Evolutionary conservation across 805 yeast species (phyloP), one percentile per base, ranked within the genome.

Genomic region (Metschnikowia rubicola): DNA sequence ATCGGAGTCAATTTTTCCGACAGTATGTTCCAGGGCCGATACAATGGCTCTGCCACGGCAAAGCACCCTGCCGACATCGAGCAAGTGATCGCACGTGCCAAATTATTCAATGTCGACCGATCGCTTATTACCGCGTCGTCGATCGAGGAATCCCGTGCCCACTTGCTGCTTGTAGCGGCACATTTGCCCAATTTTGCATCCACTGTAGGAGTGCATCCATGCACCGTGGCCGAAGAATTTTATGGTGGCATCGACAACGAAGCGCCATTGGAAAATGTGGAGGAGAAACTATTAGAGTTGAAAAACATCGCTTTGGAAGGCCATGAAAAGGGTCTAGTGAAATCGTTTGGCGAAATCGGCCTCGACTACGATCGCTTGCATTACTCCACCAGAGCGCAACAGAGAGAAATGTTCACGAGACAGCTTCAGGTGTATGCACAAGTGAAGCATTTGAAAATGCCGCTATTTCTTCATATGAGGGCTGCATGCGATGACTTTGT

Each of bases 201-300:
- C 21, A 94, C 99, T 0, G 91, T 83, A 2, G 99, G 99, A 10
- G 95, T 92, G 2, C 99, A 94, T 68, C 99, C 99, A 0, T 92
- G 99, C 65, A 73, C 85, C 13, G 96, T 90, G 0, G 72, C 74
- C 10, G 54, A 55, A 36, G 77, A 72, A 45, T 73, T 71, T 53
- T 72, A 67, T 44, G 57, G 53, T 4, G 52, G 53, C 9, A 40
- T 47, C n/a, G 61, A 54, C 30, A 57, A 62, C 63, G 60, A 91
- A 74, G 55, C 59, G 17, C 57, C 62, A 31, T 35, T 53, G 11
- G 60, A 59, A 11, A 63, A 65, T 37, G 64, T 65, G 2, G 73
- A 66, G 3, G 57, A 57, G 2, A 83, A 83, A 55, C 60, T 87
- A 32, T 57, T 62, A 3, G 62, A 71, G 26, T 64, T 94, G 39